phyloP scores from a whole-genome alignment of 2,329 filamentous ascomycete genomes.

The Dactylellina haptotyla region DNA sequence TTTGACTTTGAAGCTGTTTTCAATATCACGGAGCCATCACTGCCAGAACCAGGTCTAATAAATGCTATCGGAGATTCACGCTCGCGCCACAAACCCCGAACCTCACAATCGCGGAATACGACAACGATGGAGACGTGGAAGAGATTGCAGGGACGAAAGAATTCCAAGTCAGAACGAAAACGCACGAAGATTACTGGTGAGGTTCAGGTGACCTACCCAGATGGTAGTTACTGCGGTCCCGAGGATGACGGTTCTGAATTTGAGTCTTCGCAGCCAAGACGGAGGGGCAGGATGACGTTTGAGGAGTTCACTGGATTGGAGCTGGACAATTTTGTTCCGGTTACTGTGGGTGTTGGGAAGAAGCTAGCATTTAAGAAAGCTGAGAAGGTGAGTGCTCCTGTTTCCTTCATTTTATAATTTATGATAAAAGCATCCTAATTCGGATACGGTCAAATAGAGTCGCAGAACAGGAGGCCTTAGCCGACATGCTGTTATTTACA shows the following conservation, averaged over 20 bases:
- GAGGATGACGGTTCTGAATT: conserved; percentile 22
- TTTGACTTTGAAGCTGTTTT: no score
- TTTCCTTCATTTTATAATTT: not conserved
- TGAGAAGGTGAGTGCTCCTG: conserved; percentile 16
- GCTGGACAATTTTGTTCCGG: conserved; percentile 18
- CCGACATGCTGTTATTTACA: conserved; percentile 30
- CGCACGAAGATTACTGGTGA: not conserved
- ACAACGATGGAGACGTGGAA: not conserved
- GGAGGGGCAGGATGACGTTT: conserved; percentile 30
- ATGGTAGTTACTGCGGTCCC: conserved; percentile 3
- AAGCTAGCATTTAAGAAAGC: conserved; percentile 31
- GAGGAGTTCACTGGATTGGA: conserved; percentile 30
- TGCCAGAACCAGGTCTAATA: no score
- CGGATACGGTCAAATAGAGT: not conserved
- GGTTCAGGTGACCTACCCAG: conserved; percentile 3
- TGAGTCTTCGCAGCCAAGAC: not conserved
- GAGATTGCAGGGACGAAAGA: not conserved
- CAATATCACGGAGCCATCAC: no score
- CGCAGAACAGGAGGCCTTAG: conserved; percentile 29
- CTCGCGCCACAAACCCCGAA: no score
- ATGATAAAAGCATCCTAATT: conserved; percentile 5
- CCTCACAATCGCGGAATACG: no score
- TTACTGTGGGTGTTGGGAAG: not conserved
- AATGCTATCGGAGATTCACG: no score
- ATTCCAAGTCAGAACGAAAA: not conserved